phyloP scores from a whole-genome alignment of 2,329 filamentous ascomycete genomes.

The Bipolaris zeicola region DNA sequence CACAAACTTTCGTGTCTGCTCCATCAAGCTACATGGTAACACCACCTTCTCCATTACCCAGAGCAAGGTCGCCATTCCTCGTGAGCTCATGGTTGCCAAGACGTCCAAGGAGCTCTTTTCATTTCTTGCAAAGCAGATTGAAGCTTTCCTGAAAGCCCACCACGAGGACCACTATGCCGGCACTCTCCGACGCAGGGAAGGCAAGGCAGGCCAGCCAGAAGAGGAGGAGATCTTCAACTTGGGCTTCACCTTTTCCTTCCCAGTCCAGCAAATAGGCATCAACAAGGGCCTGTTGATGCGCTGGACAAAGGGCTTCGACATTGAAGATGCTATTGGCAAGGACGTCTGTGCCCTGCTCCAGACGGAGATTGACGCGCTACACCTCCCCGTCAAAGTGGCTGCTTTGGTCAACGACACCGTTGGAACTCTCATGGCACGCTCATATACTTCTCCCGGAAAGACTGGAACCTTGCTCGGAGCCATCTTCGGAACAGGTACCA shows the following conservation, averaged over 20 bases:
- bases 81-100: conserved; percentile 86
- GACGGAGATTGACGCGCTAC: conserved; percentile 82
- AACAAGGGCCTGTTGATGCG: conserved; percentile 93
- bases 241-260: conserved; percentile 99
- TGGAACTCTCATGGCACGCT: conserved; percentile 95
- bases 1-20: conserved; percentile 98
- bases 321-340: conserved; percentile 89
- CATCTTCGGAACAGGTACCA: conserved; percentile 97
- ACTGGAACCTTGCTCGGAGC: conserved; percentile 87
- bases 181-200: conserved; percentile 68
- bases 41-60: conserved; percentile 93
- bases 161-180: conserved; percentile 84
- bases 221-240: conserved; percentile 86
- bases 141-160: conserved; percentile 82
- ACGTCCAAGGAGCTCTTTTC: conserved; percentile 85
- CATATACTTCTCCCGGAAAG: conserved; percentile 90
- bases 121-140: conserved; percentile 92
- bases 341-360: conserved; percentile 93
- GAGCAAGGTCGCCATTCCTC: conserved; percentile 89
- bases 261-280: conserved; percentile 90
- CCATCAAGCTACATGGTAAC: conserved; percentile 89
- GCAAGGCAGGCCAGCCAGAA: conserved; percentile 60
- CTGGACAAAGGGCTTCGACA: conserved; percentile 99
- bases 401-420: conserved; percentile 98
- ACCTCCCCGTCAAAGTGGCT: conserved; percentile 89